Evolutionary conservation across 2,329 filamentous ascomycete species (phyloP), one percentile per base, ranked within the genome.

Genomic region (Penicillium brasilianum): DNA sequence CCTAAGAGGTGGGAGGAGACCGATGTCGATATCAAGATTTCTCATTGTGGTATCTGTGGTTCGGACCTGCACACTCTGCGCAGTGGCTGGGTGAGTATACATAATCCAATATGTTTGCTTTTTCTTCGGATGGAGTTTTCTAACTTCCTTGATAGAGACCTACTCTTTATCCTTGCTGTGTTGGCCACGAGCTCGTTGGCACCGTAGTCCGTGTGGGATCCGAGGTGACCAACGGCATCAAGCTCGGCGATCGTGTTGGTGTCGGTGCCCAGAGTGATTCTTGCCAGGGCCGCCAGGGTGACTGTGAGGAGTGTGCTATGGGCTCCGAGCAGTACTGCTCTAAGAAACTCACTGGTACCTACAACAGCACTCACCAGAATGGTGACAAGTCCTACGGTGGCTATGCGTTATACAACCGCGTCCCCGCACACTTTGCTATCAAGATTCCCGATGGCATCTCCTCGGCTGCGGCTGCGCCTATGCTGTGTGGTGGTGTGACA

Each of bases 401-500:
- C 9, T 88, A 87, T 68, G 83, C 82, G 3, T 73, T 82, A 59
- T 84, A 88, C 68, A 82, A 83, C 68, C 82, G 87, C 11, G 80
- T 80, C 0, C 81, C 82, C 1, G 78, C 76, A 6, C 83, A 85
- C 67, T 93, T 91, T 66, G 82, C 82, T 0, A 74, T 87, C 69
- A 85, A 81, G 74, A 87, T 88, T 60, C 86, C 86, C 0, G 81
- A 84, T 37, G 72, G 61, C 0, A 70, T 88, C 30, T 63, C 77
- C 3, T 82, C 79, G 46, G 81, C 80, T 20, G 78, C 82, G 32
- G 85, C 85, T 0, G 85, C 90, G 0, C 90, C 91, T 0, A 90
- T 95, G 82, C 82, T 95, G 51, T 95, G 91, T 69, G 91, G 88
- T 11, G 91, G 92, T 16, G 83, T 93, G 55, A 95, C 92, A 0